Conservation (phyloP, 495 filamentous ascomycete genomes). For the Podospora didyma region DNA sequence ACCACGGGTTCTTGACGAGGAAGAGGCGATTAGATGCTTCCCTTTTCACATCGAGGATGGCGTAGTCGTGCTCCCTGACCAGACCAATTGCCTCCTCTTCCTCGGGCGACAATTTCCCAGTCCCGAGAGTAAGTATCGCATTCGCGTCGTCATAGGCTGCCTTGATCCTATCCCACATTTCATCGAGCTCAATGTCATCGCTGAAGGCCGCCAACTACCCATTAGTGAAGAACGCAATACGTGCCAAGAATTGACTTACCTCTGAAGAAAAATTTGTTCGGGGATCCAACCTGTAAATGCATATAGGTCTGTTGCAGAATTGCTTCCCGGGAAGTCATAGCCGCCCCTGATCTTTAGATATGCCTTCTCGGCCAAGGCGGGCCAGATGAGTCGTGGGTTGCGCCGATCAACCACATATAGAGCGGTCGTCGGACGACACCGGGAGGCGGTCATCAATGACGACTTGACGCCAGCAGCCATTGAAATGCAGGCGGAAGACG, state of each 20-base stretch:
- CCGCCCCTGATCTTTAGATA: constrained; percentile 96
- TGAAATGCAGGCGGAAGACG: constrained; percentile 87
- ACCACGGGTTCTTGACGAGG: constrained; percentile 95
- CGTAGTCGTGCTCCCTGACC: constrained; percentile 89
- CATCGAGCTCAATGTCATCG: constrained; percentile 68
- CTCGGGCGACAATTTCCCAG: constrained; percentile 66
- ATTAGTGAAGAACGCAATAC: too few relatives aligned
- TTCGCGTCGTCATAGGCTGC: constrained; percentile 72
- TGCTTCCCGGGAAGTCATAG: constrained; percentile 98
- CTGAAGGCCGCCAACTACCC: constrained; percentile 4
- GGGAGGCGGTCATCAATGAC: constrained; percentile 91
- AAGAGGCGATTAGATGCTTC: constrained; percentile 54
- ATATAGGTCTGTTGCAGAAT: constrained; percentile 90
- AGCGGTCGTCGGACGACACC: constrained; percentile 62
- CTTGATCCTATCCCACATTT: constrained; percentile 75
- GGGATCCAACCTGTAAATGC: constrained; percentile 94
- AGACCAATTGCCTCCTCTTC: constrained; percentile 81
- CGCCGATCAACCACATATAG: constrained; percentile 88
- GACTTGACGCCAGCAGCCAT: constrained; percentile 85
- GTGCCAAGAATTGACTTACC: constrained; percentile 37
- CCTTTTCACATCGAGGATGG: constrained; percentile 75
- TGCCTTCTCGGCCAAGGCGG: constrained; percentile 93
- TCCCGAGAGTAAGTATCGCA: constrained; percentile 85
- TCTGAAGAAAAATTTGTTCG: constrained; percentile 87
- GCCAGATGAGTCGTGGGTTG: constrained; percentile 75